These are phyloP conservation scores for Clohesyomyces aquaticus DNA, from an alignment of 495 filamentous ascomycete genomes.

Conservation along the genomic window DNA sequence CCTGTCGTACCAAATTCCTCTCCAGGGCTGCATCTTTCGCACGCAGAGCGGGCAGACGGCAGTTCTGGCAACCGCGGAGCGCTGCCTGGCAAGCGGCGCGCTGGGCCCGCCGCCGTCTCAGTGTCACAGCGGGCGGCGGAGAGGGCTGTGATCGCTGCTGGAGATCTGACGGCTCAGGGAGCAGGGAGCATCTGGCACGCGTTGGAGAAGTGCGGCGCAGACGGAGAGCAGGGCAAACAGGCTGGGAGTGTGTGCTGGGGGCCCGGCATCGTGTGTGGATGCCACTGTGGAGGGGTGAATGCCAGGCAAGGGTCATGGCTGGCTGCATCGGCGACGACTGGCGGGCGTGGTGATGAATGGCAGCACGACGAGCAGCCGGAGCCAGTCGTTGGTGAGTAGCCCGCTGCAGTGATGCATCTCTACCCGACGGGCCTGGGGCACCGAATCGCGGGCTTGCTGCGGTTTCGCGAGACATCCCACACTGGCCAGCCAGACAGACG, in stretches of 20 bases:
- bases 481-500: no score
- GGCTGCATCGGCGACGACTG: conserved; percentile 26
- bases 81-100: conserved; percentile 18
- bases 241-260: neutral
- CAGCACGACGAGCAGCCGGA: neutral
- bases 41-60: neutral
- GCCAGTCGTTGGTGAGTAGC: conserved; percentile 18
- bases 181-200: neutral
- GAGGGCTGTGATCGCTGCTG: conserved; percentile 14
- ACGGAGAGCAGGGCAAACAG: conserved; percentile 24
- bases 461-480: conserved; percentile 35
- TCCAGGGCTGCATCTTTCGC: neutral
- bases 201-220: neutral
- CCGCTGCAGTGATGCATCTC: conserved; percentile 18
- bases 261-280: neutral
- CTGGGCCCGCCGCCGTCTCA: conserved; percentile 7
- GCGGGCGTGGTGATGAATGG: neutral
- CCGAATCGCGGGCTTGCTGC: conserved; percentile 25
- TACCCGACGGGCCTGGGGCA: conserved; percentile 36
- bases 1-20: conserved; percentile 18
- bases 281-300: conserved; percentile 9
- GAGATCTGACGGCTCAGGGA: neutral
- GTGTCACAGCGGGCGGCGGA: neutral
- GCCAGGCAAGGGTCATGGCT: conserved; percentile 15
- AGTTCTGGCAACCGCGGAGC: neutral